A percentile compares a stretch with the other conserved stretches of the same genome.
Conservation (phyloP, 1,284 basidiomycete species). For the Ustilago loliicola region DNA sequence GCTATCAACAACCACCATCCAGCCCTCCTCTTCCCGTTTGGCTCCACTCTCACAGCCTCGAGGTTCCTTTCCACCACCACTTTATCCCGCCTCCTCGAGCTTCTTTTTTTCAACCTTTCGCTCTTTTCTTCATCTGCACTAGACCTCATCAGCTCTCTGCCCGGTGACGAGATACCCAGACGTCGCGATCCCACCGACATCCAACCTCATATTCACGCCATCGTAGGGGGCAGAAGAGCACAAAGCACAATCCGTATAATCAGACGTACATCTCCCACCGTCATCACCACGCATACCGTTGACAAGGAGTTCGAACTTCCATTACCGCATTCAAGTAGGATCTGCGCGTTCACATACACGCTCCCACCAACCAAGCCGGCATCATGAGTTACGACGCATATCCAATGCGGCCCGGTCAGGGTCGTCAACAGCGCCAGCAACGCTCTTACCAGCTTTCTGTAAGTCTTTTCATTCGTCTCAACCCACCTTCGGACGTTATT, state of each 20-base stretch:
- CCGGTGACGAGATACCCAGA: not conserved
- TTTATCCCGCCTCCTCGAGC: not conserved
- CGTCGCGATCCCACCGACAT: not conserved
- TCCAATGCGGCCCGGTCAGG: slow-evolving; percentile 21
- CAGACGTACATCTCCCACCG: not conserved
- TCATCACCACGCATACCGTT: not conserved
- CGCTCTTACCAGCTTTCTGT: slow-evolving; percentile 35
- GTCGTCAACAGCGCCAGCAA: slow-evolving; percentile 34
- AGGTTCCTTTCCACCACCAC: not conserved
- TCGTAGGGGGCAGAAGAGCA: not conserved
- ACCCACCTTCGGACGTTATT: not conserved
- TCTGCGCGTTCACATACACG: not conserved
- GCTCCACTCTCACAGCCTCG: not conserved
- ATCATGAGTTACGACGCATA: slow-evolving; percentile 45
- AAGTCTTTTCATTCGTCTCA: slow-evolving; percentile 14
- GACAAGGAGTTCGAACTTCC: not conserved
- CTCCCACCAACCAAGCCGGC: not conserved
- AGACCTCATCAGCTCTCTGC: not conserved
- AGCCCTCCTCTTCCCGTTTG: not conserved
- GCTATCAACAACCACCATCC: slow-evolving; percentile 8
- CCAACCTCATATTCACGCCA: not conserved
- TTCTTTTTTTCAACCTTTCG: not conserved
- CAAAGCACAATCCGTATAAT: not conserved
- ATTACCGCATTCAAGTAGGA: not conserved
- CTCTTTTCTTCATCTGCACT: not conserved